Percentiles rank a stretch among this genome's conserved stretches.
phyloP scores from a whole-genome alignment of 1,284 basidiomycete genomes.

The Leccinum fuscescens region DNA sequence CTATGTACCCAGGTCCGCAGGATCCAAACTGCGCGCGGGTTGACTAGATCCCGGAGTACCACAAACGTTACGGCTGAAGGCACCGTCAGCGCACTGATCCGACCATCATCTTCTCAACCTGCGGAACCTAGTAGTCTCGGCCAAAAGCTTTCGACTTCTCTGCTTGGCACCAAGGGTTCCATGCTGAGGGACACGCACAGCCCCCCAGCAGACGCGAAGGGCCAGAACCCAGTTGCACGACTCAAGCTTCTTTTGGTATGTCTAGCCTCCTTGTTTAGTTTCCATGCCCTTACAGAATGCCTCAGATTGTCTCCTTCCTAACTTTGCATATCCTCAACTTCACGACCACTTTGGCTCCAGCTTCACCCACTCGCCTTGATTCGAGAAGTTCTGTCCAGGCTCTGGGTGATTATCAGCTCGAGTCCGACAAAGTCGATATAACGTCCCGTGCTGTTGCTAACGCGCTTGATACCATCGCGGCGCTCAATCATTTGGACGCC shows the following conservation, averaged over 20 bases:
- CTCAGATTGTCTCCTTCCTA: constrained; percentile 80
- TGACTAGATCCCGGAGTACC: constrained; percentile 38
- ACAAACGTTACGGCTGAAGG: constrained; percentile 31
- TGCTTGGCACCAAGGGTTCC: constrained; percentile 70
- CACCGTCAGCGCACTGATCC: constrained; percentile 31
- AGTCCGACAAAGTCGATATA: constrained; percentile 59
- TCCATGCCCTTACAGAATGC: constrained; percentile 10
- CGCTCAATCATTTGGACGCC: constrained; percentile 32
- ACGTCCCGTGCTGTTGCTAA: constrained; percentile 55
- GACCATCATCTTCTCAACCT: constrained; percentile 15
- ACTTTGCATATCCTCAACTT: constrained; percentile 90
- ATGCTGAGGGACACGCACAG: constrained; percentile 40
- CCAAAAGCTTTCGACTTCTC: constrained; percentile 46
- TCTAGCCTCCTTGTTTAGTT: constrained; percentile 7
- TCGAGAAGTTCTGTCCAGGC: constrained; percentile 23
- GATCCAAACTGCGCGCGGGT: constrained; percentile 46
- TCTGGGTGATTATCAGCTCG: constrained; percentile 31
- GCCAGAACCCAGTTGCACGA: constrained; percentile 74
- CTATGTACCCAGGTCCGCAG: constrained; percentile 42
- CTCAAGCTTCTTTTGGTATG: constrained; percentile 87
- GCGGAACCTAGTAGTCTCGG: constrained; percentile 32
- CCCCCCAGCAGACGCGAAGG: constrained; percentile 30
- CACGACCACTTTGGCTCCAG: constrained; percentile 86
- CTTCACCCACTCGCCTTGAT: constrained; percentile 23
- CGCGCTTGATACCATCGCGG: constrained; percentile 60